A percentile compares a stretch with the other conserved stretches of the same genome.
phyloP scores from a whole-genome alignment of 2,329 filamentous ascomycete species.

The Aspergillus uvarum region DNA sequence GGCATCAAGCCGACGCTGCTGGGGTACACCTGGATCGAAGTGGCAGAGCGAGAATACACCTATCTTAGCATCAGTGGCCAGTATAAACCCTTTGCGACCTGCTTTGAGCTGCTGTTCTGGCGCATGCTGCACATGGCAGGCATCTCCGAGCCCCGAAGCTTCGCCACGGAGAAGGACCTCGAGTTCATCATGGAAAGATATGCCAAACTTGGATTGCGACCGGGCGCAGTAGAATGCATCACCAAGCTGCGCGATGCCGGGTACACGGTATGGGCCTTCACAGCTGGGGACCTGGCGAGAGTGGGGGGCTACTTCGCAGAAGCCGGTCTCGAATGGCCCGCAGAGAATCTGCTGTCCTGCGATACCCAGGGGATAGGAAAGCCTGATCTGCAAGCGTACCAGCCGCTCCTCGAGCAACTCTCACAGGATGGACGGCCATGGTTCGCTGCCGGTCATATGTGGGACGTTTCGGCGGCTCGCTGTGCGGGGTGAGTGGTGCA shows the following conservation, averaged over 20 bases:
- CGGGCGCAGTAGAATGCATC: constrained; percentile 41
- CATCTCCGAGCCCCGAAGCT: constrained; percentile 37
- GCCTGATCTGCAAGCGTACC: constrained; percentile 27
- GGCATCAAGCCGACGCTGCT: constrained; percentile 40
- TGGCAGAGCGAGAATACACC: constrained; percentile 48
- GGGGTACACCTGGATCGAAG: constrained; percentile 45
- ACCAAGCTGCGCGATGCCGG: constrained; percentile 33
- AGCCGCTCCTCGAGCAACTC: constrained; percentile 23
- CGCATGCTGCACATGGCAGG: constrained; percentile 45
- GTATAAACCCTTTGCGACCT: constrained; percentile 40
- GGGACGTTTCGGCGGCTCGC: constrained; percentile 31
- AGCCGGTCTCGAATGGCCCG: constrained; percentile 24
- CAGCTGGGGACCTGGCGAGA: constrained; percentile 26
- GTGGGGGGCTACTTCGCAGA: constrained; percentile 28
- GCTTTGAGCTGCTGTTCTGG: constrained; percentile 45
- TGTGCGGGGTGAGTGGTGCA: constrained; percentile 23
- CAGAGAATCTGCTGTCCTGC: constrained; percentile 28
- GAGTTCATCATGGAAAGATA: constrained; percentile 40
- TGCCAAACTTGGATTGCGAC: constrained; percentile 29
- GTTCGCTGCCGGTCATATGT: constrained; percentile 35
- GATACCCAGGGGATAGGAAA: constrained; percentile 28
- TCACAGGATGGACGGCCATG: constrained; percentile 22
- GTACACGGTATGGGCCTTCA: constrained; percentile 31
- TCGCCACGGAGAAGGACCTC: constrained; percentile 42
- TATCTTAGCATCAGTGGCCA: constrained; percentile 43